Conservation (phyloP, 1,284 basidiomycete genomes). For the Porogramme epimiltina region DNA sequence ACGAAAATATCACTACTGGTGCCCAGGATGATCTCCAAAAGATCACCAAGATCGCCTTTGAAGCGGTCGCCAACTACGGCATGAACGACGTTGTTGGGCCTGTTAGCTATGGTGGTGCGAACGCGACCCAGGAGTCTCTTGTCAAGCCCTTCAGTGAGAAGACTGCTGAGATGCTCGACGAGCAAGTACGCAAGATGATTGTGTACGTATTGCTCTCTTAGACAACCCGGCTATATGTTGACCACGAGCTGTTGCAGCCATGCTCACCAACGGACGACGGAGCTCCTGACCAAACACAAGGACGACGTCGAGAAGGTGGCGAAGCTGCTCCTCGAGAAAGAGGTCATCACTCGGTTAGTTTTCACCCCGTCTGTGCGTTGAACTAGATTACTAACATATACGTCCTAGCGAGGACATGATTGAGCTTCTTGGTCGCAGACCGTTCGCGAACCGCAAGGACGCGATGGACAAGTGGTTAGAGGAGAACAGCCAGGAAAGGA, state of each 20-base stretch:
- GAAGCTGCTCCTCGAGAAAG: conserved; percentile 86
- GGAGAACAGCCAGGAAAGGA: conserved; percentile 59
- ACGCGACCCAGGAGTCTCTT: conserved; percentile 86
- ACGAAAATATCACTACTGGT: conserved; percentile 94
- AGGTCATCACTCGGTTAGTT: conserved; percentile 88
- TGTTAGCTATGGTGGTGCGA: conserved; percentile 89
- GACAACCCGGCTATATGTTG: background rate
- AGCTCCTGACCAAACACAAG: conserved; percentile 81
- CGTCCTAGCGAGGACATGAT: conserved; percentile 81
- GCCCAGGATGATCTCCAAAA: conserved; percentile 98
- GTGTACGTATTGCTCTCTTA: conserved; percentile 45
- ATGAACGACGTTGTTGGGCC: conserved; percentile 97
- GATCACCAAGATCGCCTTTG: conserved; percentile 97
- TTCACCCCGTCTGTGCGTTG: background rate
- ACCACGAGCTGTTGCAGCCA: conserved; percentile 43
- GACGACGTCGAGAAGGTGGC: conserved; percentile 96
- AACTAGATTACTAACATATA: conserved; percentile 19
- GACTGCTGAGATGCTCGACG: conserved; percentile 92
- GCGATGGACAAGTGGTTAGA: conserved; percentile 96
- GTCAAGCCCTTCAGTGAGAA: conserved; percentile 98
- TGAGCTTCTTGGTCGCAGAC: conserved; percentile 80
- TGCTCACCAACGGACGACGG: conserved; percentile 85
- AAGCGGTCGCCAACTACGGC: conserved; percentile 92
- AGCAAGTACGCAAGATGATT: conserved; percentile 95
- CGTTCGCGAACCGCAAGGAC: conserved; percentile 77